Evolutionary conservation across 2,329 filamentous ascomycete genomes (phyloP), one percentile per base, ranked within the genome.

Genomic region (Aureobasidium leucospermi): DNA sequence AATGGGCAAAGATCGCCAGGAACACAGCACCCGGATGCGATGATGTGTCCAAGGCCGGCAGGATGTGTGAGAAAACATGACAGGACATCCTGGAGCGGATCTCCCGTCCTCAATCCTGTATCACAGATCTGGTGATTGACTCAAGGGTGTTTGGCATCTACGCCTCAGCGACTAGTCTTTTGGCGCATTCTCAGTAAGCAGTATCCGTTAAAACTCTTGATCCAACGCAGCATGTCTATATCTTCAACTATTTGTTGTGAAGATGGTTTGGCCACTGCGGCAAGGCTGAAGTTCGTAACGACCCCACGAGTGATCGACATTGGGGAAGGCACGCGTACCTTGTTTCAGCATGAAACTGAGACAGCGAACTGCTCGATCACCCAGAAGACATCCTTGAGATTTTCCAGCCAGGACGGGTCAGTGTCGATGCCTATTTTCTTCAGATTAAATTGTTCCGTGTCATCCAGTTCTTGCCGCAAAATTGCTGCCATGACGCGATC

Each of bases 361-460:
- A 56, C 52, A 56, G 41, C 52, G 31, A 56, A 56, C 41, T 46
- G 41, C 52, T 56, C 52, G 13, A 23, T 56, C 41, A 46, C 29
- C 52, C 41, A 34, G 7, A 53, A 11, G 15, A 28, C 23, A 10
- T 43, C 36, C 36, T 34, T 32, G 15, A 48, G 36, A 47, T 58
- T 34, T 58, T 29, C 34, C 16, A 58, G 4, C 4, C 41, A 32
- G 13, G 32, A 41, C 55, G 55, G 55, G 32, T 41, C 19, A n/a
- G 13, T 58, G 55, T 58, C 43, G 55, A 58, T 58, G 23, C 43
- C 31, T 47, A 58, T 58, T 48, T 57, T 58, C 34, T 41, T 39
- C 41, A 56, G 13, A 56, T 56, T 56, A 46, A 46, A 15, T 41
- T 36, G 7, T 19, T 41, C 48, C 34, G 48, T 28, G n/a, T 41